These are phyloP conservation scores for Galerina marginata DNA, from an alignment of 768 basidiomycete genomes.

Conservation along the genomic window DNA sequence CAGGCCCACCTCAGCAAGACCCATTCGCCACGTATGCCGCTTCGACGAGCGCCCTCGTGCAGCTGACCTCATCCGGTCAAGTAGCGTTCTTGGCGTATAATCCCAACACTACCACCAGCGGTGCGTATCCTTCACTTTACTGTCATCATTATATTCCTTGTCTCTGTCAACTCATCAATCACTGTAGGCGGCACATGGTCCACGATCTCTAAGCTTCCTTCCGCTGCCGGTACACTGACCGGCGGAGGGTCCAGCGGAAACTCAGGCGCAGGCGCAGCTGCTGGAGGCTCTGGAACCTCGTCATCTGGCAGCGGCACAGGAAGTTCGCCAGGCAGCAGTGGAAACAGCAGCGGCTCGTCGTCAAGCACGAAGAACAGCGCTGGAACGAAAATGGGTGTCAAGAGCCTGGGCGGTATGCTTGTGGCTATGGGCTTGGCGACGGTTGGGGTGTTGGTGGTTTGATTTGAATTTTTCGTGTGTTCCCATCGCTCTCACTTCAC, in stretches of 20 bases:
- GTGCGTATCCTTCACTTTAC: neutral
- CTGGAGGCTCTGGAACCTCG: neutral
- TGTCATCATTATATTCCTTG: neutral
- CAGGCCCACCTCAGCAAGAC: slow-evolving; percentile 28
- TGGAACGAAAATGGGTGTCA: neutral
- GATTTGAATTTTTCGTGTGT: neutral
- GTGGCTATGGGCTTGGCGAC: slow-evolving; percentile 3
- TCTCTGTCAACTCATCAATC: neutral
- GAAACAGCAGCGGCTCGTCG: neutral
- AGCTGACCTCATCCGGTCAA: slow-evolving; percentile 24
- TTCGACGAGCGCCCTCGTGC: slow-evolving; percentile 32
- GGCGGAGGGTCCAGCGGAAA: neutral
- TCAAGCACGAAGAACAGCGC: neutral
- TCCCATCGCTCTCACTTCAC: neutral
- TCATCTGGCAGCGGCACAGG: neutral
- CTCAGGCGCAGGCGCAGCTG: neutral
- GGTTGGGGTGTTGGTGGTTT: neutral
- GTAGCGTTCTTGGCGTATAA: slow-evolving; percentile 31
- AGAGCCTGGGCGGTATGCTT: neutral
- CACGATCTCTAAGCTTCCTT: slow-evolving; percentile 23
- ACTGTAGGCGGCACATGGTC: slow-evolving; percentile 23
- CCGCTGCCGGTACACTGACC: neutral
- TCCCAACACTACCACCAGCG: slow-evolving; percentile 27
- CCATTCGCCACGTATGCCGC: slow-evolving; percentile 28
- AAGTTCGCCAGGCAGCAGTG: neutral